Evolutionary conservation across 2,329 filamentous ascomycete species (phyloP).

Genomic region (Zymoseptoria crescenta): DNA sequence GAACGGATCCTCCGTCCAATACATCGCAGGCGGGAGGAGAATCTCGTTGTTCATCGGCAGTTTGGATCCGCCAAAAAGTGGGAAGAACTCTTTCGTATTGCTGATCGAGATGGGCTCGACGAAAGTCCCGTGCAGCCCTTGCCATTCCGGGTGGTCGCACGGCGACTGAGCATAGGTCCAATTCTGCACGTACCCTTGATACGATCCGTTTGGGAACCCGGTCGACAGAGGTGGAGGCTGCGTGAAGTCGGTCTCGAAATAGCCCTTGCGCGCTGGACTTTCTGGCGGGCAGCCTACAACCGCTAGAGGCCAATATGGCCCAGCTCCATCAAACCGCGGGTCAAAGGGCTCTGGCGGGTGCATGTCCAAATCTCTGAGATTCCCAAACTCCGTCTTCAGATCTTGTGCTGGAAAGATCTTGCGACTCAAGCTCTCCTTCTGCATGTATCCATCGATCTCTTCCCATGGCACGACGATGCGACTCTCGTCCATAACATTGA

Average conservation of each 20-base stretch:
- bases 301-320: slow-evolving; percentile 37
- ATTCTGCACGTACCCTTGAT: slow-evolving; percentile 41
- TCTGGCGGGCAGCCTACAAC: slow-evolving; percentile 35
- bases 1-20: slow-evolving; percentile 39
- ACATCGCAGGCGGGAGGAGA: slow-evolving; percentile 43
- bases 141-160: slow-evolving; percentile 40
- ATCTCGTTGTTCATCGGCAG: slow-evolving; percentile 46
- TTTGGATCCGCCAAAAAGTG: slow-evolving; percentile 45
- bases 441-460: slow-evolving; percentile 34
- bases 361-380: slow-evolving; percentile 23
- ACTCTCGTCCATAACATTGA: slow-evolving; percentile 45
- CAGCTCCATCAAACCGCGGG: slow-evolving; percentile 26
- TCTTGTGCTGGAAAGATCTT: slow-evolving; percentile 24
- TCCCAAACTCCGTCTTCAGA: slow-evolving; percentile 25
- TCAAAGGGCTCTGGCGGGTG: slow-evolving; percentile 21
- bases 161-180: slow-evolving; percentile 40
- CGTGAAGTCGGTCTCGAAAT: slow-evolving; percentile 32
- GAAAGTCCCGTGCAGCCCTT: slow-evolving; percentile 41
- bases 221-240: slow-evolving; percentile 29
- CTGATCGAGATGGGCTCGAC: slow-evolving; percentile 41
- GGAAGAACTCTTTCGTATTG: slow-evolving; percentile 39
- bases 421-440: slow-evolving; percentile 25
- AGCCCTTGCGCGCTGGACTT: slow-evolving; percentile 30
- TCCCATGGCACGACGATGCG: slow-evolving; percentile 43
- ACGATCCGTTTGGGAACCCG: slow-evolving; percentile 27